Conservation (phyloP, 2,329 filamentous ascomycete species). For the Biscogniauxia mediterranea region DNA sequence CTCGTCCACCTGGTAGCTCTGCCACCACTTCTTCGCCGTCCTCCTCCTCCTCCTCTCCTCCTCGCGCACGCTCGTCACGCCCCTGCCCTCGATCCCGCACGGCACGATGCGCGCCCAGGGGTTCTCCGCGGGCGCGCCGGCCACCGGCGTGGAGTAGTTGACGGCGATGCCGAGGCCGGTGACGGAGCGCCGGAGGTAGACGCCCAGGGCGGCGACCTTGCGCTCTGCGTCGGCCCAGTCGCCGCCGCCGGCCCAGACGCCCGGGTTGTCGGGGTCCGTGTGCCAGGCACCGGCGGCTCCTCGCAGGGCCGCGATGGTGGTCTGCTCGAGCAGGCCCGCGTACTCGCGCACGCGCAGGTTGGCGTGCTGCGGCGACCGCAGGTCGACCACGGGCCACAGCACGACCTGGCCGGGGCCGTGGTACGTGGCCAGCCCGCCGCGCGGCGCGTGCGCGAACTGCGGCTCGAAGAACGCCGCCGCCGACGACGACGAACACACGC, state of each 20-base stretch:
- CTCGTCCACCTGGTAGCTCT: no score
- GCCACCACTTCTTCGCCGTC: neutral
- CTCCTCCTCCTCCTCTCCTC: slow-evolving; percentile 39
- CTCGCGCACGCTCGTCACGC: slow-evolving; percentile 69
- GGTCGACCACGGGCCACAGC: slow-evolving; percentile 87
- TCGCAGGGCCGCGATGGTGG: slow-evolving; percentile 71
- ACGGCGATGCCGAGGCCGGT: slow-evolving; percentile 82
- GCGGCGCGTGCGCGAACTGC: slow-evolving; percentile 67
- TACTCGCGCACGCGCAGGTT: slow-evolving; percentile 71
- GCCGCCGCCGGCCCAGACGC: slow-evolving; percentile 28
- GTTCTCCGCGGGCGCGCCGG: slow-evolving; percentile 39
- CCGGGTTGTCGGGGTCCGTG: slow-evolving; percentile 17
- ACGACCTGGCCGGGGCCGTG: slow-evolving; percentile 92
- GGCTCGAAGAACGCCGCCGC: no score
- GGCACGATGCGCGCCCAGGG: slow-evolving; percentile 75
- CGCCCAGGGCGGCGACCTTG: slow-evolving; percentile 89
- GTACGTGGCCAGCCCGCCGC: slow-evolving; percentile 90
- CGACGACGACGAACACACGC: no score
- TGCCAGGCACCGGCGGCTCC: slow-evolving; percentile 69
- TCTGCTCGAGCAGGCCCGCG: slow-evolving; percentile 73
- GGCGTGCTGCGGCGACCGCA: slow-evolving; percentile 57
- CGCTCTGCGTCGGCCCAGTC: slow-evolving; percentile 34
- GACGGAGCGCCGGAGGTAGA: slow-evolving; percentile 84
- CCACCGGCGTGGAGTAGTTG: slow-evolving; percentile 65
- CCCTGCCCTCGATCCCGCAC: slow-evolving; percentile 79